Percentiles rank a stretch among this genome's conserved stretches.
phyloP scores from a whole-genome alignment of 2,329 filamentous ascomycete species.

The Calonectria fujianensis region DNA sequence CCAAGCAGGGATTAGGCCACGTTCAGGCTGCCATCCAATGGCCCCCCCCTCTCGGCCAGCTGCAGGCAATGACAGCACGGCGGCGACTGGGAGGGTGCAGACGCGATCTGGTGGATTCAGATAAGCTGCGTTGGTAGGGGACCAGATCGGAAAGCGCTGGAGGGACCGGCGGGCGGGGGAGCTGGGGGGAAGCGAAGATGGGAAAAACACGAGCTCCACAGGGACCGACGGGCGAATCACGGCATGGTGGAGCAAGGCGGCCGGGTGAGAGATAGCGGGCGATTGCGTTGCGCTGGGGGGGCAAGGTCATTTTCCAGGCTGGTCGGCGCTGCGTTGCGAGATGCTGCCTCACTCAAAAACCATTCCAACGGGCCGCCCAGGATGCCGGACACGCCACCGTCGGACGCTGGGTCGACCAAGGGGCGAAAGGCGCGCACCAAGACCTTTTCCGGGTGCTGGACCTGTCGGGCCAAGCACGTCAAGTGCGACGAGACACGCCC shows the following conservation, averaged over 20 bases:
- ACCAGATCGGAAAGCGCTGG: slow-evolving; percentile 12
- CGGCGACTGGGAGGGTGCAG: slow-evolving; percentile 25
- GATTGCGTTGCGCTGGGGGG: background rate
- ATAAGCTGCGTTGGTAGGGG: slow-evolving; percentile 14
- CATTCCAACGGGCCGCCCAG: slow-evolving; percentile 14
- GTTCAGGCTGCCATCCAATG: background rate
- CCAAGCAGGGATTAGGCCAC: slow-evolving; percentile 3
- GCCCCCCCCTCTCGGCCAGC: background rate
- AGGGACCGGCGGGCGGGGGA: slow-evolving; percentile 25
- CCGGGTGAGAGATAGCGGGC: background rate
- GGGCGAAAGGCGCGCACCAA: slow-evolving; percentile 52
- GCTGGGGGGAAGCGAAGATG: background rate
- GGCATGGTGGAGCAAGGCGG: background rate
- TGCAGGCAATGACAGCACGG: slow-evolving; percentile 8
- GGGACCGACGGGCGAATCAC: slow-evolving; percentile 14
- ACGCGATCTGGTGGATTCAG: slow-evolving; percentile 38
- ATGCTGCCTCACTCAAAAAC: slow-evolving; percentile 29
- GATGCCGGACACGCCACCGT: slow-evolving; percentile 42
- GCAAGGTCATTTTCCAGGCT: slow-evolving; percentile 19
- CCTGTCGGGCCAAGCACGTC: slow-evolving; percentile 53
- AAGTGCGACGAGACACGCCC: slow-evolving; percentile 55
- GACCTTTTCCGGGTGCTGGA: slow-evolving; percentile 55
- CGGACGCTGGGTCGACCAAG: slow-evolving; percentile 39
- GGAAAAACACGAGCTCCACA: background rate
- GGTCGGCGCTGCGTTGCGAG: background rate